Percentiles rank a stretch among this genome's conserved stretches.
Evolutionary conservation across 257 asterid species (phyloP).

Genomic region (Forsythia suspensa): DNA sequence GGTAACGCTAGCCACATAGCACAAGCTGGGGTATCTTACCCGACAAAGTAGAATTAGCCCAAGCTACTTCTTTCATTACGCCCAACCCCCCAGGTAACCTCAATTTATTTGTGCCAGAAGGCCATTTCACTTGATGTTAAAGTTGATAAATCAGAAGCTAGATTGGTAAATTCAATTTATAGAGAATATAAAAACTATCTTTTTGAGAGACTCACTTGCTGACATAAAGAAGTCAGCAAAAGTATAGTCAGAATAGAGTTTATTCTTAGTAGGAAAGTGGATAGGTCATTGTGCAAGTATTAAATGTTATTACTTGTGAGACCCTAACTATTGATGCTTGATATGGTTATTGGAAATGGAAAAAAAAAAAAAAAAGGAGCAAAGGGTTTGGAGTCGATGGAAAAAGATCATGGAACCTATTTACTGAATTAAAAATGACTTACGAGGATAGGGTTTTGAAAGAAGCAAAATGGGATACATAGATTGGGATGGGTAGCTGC

Average conservation of each 20-base stretch:
- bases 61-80: too few species aligned
- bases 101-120: too few species aligned
- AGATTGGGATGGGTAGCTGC: neutral
- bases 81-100: too few species aligned
- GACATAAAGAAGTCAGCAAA: neutral
- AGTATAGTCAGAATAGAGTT: neutral
- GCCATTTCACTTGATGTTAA: too few species aligned
- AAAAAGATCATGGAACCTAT: neutral
- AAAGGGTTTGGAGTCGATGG: neutral
- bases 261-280: neutral
- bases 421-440: neutral
- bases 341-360: neutral
- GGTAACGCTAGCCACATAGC: neutral
- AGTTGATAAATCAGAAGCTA: too few species aligned
- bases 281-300: neutral
- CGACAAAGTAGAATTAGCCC: too few species aligned
- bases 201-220: neutral
- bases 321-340: conserved; percentile 1
- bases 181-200: neutral
- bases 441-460: neutral
- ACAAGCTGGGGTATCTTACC: neutral
- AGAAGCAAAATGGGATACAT: neutral
- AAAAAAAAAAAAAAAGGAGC: neutral
- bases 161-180: neutral
- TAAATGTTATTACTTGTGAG: neutral